phyloP scores from a whole-genome alignment of 495 filamentous ascomycete species.

The Hypoxylon perforatum region DNA sequence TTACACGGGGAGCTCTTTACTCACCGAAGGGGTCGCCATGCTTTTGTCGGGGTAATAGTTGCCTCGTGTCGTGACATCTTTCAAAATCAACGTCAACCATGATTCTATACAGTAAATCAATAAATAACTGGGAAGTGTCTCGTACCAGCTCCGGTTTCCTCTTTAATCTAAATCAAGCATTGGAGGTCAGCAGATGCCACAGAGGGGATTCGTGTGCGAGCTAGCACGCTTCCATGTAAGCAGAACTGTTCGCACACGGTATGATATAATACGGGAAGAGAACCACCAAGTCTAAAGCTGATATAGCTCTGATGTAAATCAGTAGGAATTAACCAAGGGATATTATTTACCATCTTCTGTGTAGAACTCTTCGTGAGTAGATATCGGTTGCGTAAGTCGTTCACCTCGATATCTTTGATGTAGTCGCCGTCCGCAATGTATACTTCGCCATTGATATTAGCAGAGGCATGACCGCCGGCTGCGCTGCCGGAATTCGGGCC shows the following conservation, averaged over 20 bases:
- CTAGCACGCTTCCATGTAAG: conserved; percentile 85
- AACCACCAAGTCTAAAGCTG: conserved; percentile 51
- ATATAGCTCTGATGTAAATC: conserved; percentile 74
- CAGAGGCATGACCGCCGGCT: conserved; percentile 56
- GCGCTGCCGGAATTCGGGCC: conserved; percentile 27
- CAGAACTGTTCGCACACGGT: conserved; percentile 73
- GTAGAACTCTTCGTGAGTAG: conserved; percentile 97
- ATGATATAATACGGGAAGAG: conserved; percentile 52
- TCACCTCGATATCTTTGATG: conserved; percentile 98
- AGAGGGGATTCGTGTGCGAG: conserved; percentile 75
- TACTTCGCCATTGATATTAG: conserved; percentile 80
- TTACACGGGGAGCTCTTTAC: conserved; percentile 44
- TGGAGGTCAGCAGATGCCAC: conserved; percentile 97
- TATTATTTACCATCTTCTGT: conserved; percentile 97
- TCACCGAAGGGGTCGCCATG: conserved; percentile 92
- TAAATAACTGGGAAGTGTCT: conserved; percentile 62
- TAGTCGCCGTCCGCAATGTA: conserved; percentile 96
- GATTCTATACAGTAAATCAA: conserved; percentile 60
- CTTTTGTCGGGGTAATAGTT: conserved; percentile 96
- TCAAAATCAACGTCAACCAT: conserved; percentile 66
- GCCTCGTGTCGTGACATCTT: conserved; percentile 99
- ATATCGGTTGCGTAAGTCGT: conserved; percentile 96
- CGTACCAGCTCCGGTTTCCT: conserved; percentile 99
- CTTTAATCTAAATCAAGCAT: conserved; percentile 99
- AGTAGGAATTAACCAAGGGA: conserved; percentile 77